These are phyloP conservation scores for Penicillium polonicum DNA, from an alignment of 2,329 filamentous ascomycete species.

Conservation along the genomic window DNA sequence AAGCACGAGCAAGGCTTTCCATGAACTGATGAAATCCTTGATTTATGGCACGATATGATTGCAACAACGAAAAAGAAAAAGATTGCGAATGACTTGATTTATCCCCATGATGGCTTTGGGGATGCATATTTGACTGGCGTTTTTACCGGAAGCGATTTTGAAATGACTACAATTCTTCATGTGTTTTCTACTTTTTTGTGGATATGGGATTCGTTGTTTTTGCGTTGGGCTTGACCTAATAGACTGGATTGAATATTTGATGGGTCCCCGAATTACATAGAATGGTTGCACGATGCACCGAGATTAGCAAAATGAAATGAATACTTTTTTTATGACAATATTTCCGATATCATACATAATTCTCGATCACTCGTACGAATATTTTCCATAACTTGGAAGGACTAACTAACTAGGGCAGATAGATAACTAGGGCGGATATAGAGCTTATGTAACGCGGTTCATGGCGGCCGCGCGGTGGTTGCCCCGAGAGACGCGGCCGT, in stretches of 20 bases:
- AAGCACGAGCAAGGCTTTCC: background rate
- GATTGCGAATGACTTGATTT: slow-evolving; percentile 5
- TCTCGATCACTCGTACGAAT: background rate
- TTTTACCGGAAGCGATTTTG: slow-evolving; percentile 2
- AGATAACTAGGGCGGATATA: background rate
- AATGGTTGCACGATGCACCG: slow-evolving; percentile 6
- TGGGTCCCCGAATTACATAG: slow-evolving; percentile 9
- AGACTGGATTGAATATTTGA: slow-evolving; percentile 19
- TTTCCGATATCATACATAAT: background rate
- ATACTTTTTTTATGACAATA: background rate
- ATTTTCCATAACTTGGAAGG: background rate
- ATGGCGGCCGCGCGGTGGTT: slow-evolving; percentile 14
- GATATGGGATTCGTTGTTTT: slow-evolving; percentile 12
- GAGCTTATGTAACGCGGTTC: slow-evolving; percentile 15
- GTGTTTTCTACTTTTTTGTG: slow-evolving; percentile 13
- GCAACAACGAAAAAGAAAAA: slow-evolving; percentile 2
- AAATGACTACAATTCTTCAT: slow-evolving; percentile 5
- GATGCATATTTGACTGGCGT: slow-evolving; percentile 7
- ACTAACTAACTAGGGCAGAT: background rate
- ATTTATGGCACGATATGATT: slow-evolving; percentile 12
- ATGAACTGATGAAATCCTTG: slow-evolving; percentile 10
- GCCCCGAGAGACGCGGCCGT: slow-evolving; percentile 27
- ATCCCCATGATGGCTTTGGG: background rate
- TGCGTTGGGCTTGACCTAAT: slow-evolving; percentile 7
- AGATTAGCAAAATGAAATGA: slow-evolving; percentile 6